phyloP scores from a whole-genome alignment of 352 stramenopile species.

The Elongisporangium prolatum region DNA sequence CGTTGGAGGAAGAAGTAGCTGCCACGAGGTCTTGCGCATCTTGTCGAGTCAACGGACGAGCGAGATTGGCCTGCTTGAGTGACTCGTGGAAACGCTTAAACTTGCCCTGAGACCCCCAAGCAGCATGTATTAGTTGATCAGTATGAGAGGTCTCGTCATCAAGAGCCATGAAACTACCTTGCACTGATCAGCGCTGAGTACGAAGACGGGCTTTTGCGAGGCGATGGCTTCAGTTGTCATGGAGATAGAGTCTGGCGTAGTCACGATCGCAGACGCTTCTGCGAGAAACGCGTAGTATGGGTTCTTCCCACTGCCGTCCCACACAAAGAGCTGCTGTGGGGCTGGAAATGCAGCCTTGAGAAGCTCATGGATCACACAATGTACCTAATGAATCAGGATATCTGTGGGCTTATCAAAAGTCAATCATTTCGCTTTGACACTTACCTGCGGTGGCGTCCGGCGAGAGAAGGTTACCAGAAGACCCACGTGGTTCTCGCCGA shows the following conservation, averaged over 20 bases:
- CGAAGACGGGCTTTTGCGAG: constrained; percentile 47
- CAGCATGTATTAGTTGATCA: too few species aligned
- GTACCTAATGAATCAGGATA: constrained; percentile 16
- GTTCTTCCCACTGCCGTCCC: constrained; percentile 48
- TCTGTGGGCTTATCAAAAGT: not conserved
- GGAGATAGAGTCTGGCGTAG: constrained; percentile 73
- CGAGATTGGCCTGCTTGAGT: constrained; percentile 24
- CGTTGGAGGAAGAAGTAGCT: not conserved
- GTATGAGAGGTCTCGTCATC: not conserved
- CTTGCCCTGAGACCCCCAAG: constrained; percentile 43
- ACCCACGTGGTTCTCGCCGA: constrained; percentile 2
- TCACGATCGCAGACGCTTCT: constrained; percentile 46
- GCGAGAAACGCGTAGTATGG: constrained; percentile 59
- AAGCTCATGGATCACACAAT: constrained; percentile 23
- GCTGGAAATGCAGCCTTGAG: constrained; percentile 12
- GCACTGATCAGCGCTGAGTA: constrained; percentile 33
- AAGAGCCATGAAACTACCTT: constrained; percentile 20
- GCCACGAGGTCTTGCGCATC: not conserved
- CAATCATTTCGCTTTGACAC: not conserved
- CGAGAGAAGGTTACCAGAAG: constrained; percentile 71
- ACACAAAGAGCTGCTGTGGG: constrained; percentile 39
- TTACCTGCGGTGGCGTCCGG: constrained; percentile 39
- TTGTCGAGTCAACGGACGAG: constrained; percentile 18
- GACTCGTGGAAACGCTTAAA: constrained; percentile 49
- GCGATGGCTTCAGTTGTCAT: constrained; percentile 78